phyloP scores from a whole-genome alignment of 1,139 yeast species.

The Hansenula sp. region DNA sequence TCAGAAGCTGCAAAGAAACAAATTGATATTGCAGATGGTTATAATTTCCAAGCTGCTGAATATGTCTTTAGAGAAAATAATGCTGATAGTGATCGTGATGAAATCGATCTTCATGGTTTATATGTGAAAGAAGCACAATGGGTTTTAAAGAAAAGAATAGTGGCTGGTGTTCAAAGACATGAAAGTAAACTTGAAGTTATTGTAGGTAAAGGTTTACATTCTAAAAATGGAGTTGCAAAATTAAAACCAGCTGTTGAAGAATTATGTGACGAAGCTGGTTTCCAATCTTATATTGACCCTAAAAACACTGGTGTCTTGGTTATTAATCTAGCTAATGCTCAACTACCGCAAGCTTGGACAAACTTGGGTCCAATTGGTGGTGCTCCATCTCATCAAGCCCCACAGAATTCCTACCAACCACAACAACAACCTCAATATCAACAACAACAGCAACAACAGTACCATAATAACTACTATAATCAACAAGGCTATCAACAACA shows the following conservation, averaged over 20 bases:
- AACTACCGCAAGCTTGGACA: slow-evolving; percentile 49
- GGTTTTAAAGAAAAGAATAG: slow-evolving; percentile 67
- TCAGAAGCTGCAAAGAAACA: slow-evolving; percentile 66
- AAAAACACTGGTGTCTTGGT: slow-evolving; percentile 79
- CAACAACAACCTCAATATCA: slow-evolving; percentile 29
- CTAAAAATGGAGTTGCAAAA: slow-evolving; percentile 77
- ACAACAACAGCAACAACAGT: slow-evolving; percentile 30
- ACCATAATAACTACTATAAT: slow-evolving; percentile 21
- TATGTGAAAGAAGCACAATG: slow-evolving; percentile 85
- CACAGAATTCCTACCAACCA: slow-evolving; percentile 12
- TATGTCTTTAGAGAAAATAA: slow-evolving; percentile 88
- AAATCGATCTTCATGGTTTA: slow-evolving; percentile 90
- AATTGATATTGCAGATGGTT: slow-evolving; percentile 56
- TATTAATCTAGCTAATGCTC: slow-evolving; percentile 53
- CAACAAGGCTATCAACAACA: slow-evolving; percentile 31
- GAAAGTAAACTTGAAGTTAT: slow-evolving; percentile 63
- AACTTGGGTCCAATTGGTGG: slow-evolving; percentile 22
- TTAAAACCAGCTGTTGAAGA: slow-evolving; percentile 85
- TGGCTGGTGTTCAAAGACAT: slow-evolving; percentile 55
- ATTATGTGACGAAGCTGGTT: slow-evolving; percentile 60
- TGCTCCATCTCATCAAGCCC: slow-evolving; percentile 12
- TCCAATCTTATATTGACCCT: slow-evolving; percentile 58
- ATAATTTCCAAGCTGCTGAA: slow-evolving; percentile 80
- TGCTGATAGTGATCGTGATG: slow-evolving; percentile 76
- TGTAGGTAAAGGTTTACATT: slow-evolving; percentile 94